These are phyloP conservation scores for Fomitopsis serialis DNA, from an alignment of 768 basidiomycete species.

Conservation along the genomic window DNA sequence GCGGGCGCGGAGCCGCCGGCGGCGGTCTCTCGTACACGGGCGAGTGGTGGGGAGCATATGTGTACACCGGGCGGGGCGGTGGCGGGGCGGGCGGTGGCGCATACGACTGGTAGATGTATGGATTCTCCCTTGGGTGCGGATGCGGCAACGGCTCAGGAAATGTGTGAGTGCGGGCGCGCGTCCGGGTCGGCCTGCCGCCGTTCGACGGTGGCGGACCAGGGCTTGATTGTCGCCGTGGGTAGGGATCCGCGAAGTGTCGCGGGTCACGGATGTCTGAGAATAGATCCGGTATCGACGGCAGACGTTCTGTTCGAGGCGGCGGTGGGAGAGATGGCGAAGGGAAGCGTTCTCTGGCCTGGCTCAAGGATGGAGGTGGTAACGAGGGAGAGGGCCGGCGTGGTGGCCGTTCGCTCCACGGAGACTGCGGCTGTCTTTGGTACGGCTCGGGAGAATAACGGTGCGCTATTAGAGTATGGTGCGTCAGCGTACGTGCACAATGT, in stretches of 20 bases:
- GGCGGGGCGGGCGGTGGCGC: neutral
- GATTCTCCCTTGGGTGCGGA: neutral
- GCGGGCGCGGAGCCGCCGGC: constrained; percentile 9
- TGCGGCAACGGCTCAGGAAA: constrained; percentile 1
- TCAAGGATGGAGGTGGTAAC: neutral
- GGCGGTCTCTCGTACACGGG: constrained; percentile 31
- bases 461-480: neutral
- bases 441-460: neutral
- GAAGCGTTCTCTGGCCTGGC: constrained; percentile 2
- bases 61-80: neutral
- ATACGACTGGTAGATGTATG: neutral
- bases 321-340: constrained; percentile 10
- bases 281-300: constrained; percentile 1
- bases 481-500: neutral
- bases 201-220: constrained; percentile 7
- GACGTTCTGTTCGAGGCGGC: constrained; percentile 3
- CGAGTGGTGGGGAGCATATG: constrained; percentile 1
- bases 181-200: constrained; percentile 16
- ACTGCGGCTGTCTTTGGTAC: neutral
- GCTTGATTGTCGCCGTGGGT: constrained; percentile 10
- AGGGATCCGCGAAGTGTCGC: neutral
- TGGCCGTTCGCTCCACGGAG: neutral
- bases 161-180: constrained; percentile 7
- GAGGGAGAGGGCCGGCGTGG: neutral
- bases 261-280: neutral